These are phyloP conservation scores for Mucor circinelloides DNA, from an alignment of 371 early-diverging fungal genomes.

Conservation along the genomic window DNA sequence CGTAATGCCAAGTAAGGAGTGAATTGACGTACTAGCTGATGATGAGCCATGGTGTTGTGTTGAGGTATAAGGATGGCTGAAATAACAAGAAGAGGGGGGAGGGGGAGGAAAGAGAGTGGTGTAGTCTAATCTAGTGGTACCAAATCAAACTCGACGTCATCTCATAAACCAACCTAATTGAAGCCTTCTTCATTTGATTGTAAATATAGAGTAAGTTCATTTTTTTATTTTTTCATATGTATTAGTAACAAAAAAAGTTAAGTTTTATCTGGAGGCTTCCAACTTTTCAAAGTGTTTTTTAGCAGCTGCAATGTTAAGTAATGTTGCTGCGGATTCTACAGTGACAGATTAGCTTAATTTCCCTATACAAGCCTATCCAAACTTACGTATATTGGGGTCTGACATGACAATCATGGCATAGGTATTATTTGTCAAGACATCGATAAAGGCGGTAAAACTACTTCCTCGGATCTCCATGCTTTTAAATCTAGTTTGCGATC, in stretches of 20 bases:
- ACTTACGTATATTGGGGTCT: constrained; percentile 89
- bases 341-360: neutral
- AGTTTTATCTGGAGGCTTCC: constrained; percentile 46
- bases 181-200: neutral
- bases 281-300: constrained; percentile 88
- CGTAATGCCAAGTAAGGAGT: neutral
- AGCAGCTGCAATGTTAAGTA: constrained; percentile 84
- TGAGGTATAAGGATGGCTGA: neutral
- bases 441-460: constrained; percentile 85
- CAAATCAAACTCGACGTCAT: neutral
- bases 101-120: neutral
- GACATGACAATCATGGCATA: constrained; percentile 92
- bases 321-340: constrained; percentile 81
- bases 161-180: neutral
- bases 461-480: constrained; percentile 88
- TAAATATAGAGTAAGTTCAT: neutral
- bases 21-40: constrained; percentile 2
- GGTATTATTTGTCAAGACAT: constrained; percentile 92
- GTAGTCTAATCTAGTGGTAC: neutral
- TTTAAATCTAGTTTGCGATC: constrained; percentile 83
- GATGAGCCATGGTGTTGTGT: neutral
- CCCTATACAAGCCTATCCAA: neutral
- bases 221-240: neutral
- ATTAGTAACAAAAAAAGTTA: neutral
- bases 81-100: neutral